A percentile compares a stretch with the other conserved stretches of the same genome.
Evolutionary conservation across 1,284 basidiomycete genomes (phyloP).

Genomic region (Xerocomus tenax): DNA sequence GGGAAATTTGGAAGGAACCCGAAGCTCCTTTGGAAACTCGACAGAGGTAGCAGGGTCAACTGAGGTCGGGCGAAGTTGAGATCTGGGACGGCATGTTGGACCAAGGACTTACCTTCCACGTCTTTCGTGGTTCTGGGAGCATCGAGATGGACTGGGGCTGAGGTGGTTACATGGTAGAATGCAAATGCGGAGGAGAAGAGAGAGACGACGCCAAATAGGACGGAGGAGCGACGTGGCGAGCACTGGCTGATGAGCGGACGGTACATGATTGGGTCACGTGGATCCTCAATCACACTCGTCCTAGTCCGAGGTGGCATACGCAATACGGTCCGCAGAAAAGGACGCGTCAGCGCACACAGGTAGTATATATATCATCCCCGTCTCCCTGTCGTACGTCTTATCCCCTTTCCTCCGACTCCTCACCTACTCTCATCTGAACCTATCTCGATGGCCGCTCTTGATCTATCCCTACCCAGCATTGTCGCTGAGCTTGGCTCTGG

Average conservation of each 20-base stretch:
- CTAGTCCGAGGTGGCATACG: neutral
- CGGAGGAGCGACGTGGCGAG: slow-evolving; percentile 9
- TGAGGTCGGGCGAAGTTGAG: slow-evolving; percentile 1
- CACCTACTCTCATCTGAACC: slow-evolving; percentile 20
- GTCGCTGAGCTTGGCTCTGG: slow-evolving; percentile 25
- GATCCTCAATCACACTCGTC: neutral
- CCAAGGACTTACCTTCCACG: slow-evolving; percentile 19
- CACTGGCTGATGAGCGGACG: slow-evolving; percentile 1
- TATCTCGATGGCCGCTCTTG: slow-evolving; percentile 20
- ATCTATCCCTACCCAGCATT: slow-evolving; percentile 22
- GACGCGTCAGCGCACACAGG: slow-evolving; percentile 25
- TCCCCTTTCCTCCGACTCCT: slow-evolving; percentile 13
- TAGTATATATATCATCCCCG: slow-evolving; percentile 12
- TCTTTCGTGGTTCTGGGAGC: slow-evolving; percentile 21
- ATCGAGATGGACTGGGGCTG: slow-evolving; percentile 33
- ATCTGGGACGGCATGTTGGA: neutral
- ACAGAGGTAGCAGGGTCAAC: slow-evolving; percentile 67
- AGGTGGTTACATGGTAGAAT: slow-evolving; percentile 16
- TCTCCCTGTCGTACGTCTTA: slow-evolving; percentile 24
- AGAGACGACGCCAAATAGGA: slow-evolving; percentile 32
- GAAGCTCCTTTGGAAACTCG: slow-evolving; percentile 58
- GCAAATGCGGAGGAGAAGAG: slow-evolving; percentile 30
- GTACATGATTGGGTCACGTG: slow-evolving; percentile 24
- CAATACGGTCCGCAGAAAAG: slow-evolving; percentile 8
- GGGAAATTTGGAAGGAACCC: slow-evolving; percentile 51